Evolutionary conservation across 2,329 filamentous ascomycete genomes (phyloP).

Genomic region (Aaosphaeria pasadenensis): DNA sequence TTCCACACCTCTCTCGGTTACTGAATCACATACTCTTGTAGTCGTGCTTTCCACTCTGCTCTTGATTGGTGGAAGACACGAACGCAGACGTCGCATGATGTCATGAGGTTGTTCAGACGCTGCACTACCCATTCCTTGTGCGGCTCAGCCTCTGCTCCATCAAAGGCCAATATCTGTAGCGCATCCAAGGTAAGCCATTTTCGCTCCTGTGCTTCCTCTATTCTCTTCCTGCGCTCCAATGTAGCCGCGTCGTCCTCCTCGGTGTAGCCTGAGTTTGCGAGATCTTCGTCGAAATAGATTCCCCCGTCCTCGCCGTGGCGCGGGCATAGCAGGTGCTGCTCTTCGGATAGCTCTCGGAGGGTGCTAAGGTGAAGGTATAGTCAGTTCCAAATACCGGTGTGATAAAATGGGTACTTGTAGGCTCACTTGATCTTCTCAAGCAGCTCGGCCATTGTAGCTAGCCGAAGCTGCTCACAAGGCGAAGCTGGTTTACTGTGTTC

Average conservation of each 20-base stretch:
- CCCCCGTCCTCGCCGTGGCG: constrained; percentile 33
- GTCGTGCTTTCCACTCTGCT: constrained; percentile 36
- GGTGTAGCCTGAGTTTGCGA: constrained; percentile 24
- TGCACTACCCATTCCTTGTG: constrained; percentile 41
- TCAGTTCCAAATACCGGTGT: constrained; percentile 9
- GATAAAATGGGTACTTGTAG: neutral
- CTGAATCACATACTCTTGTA: constrained; percentile 31
- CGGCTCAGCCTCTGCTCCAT: constrained; percentile 45
- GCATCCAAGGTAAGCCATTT: constrained; percentile 42
- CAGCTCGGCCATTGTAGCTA: constrained; percentile 27
- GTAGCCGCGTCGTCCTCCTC: constrained; percentile 24
- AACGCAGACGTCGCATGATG: constrained; percentile 49
- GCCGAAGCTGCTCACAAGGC: constrained; percentile 1
- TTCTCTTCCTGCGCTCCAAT: constrained; percentile 25
- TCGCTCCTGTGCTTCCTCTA: constrained; percentile 39
- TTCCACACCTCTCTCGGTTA: neutral
- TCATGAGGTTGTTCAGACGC: constrained; percentile 42
- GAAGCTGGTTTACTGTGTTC: neutral
- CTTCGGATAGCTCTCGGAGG: constrained; percentile 34
- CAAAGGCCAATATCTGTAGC: constrained; percentile 46
- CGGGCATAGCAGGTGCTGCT: constrained; percentile 50
- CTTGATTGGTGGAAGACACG: constrained; percentile 47
- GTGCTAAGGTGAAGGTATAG: constrained; percentile 28
- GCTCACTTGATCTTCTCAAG: constrained; percentile 35
- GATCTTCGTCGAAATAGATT: constrained; percentile 47